Evolutionary conservation across 2,329 filamentous ascomycete species (phyloP), one percentile per base, ranked within the genome.

Genomic region (Monosporascus cannonballus): DNA sequence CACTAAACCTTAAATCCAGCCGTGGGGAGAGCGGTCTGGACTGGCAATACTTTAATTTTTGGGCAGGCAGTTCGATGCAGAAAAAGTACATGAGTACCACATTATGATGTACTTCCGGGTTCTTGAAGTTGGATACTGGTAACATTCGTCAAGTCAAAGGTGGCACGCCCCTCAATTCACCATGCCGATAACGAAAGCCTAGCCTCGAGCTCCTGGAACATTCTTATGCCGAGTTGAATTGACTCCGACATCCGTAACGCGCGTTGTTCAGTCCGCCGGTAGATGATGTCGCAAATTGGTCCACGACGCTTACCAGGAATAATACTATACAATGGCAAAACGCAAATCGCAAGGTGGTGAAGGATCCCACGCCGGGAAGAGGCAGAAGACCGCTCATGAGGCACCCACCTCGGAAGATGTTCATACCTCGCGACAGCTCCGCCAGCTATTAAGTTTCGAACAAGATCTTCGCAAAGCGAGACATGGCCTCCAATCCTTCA

Each of bases 401-500:
- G 68, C 76, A 1, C 79, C 81, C 15, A 78, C 81, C 2, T 79
- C 77, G 11, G 83, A 86, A 58, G 80, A 86, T 38, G 76, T 89
- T 47, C 72, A 76, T 48, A 83, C 83, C 38, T 78, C 79, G 57
- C 77, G 82, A 50, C 87, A 94, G 64, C 75, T 94, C 54, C 80
- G 80, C 63, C 77, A 84, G 55, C 75, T 90, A 45, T 76, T 94
- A 41, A 71, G 76, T 51, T 91, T 91, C 64, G 78, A 87, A 59
- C 87, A 90, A 69, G 85, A 90, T 67, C 71, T 83, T 67, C 73
- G 76, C 64, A 76, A 82, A 69, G 77, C 86, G 63, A 81, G 86
- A 67, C 87, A 87, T 71, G 86, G 66, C 69, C 78, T 99, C 1
- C 88, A 95, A 56, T 99, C 96, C 65, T 80, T 84, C 15, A 81